Conservation (phyloP, 106 monocot genomes). For the Cymbidium sinense region DNA sequence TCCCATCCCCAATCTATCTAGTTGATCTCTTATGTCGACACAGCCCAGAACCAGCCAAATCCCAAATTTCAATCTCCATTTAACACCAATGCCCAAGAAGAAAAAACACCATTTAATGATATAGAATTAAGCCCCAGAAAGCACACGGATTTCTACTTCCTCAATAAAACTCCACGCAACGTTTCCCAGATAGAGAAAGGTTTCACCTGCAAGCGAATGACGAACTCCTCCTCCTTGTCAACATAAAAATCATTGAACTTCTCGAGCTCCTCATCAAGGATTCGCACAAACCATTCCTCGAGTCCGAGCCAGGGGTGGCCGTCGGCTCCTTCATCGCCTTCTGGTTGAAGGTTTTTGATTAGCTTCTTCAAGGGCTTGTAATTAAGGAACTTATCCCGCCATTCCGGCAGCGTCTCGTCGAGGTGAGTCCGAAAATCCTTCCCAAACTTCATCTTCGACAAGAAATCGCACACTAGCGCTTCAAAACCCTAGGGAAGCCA, state of each 20-base stretch:
- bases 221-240: slow-evolving; percentile 94
- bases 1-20: too few species aligned
- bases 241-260: slow-evolving; percentile 97
- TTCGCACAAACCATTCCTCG: slow-evolving; percentile 72
- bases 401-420: slow-evolving; percentile 87
- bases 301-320: slow-evolving; percentile 13
- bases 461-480: background rate
- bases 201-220: slow-evolving; percentile 76
- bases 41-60: too few species aligned
- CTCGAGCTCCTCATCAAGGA: slow-evolving; percentile 80
- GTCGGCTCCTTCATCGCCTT: slow-evolving; percentile 7
- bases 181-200: background rate
- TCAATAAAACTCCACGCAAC: background rate
- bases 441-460: slow-evolving; percentile 61
- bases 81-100: background rate
- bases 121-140: background rate
- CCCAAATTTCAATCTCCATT: too few species aligned
- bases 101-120: background rate
- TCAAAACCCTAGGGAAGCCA: background rate
- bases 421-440: slow-evolving; percentile 91
- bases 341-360: slow-evolving; percentile 50
- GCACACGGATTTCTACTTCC: background rate
- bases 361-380: slow-evolving; percentile 92
- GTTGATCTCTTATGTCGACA: too few species aligned
- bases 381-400: slow-evolving; percentile 91